Base-by-base conservation (phyloP, 345 rosid genomes). In the Raphanus sativus region DNA sequence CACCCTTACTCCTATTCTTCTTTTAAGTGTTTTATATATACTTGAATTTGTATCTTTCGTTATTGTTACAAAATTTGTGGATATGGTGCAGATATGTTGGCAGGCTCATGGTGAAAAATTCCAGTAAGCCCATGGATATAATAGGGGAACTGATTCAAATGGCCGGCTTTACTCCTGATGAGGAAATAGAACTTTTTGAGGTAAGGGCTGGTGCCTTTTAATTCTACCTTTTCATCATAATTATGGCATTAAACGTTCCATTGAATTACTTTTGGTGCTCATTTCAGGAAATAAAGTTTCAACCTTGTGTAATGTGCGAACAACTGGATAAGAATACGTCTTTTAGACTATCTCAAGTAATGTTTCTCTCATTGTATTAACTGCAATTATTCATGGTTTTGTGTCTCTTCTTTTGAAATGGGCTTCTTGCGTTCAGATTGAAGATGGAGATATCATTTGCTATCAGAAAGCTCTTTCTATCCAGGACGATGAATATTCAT, bases 361-460 rank as follows among this genome's bases (percentile, higher is more conserved):
- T 24, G 78, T 52, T 69, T 24, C 67, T 66, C 58, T 62, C 24
- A 62, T 79, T 63, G 38, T 62, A n/a, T 77, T 21, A 26, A 55
- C 59, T 76, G 11, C 60, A 16, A 58, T 28, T 26, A 42, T 32
- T 67, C 60, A 26, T 17, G 52, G 62, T 65, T 61, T 76, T 42
- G 32, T 60, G 54, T 70, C 38, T 32, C 67, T 10, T 12, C 33
- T 16, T 38, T 32, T 69, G 21, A 73, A 67, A 72, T 50, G 40
- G n/a, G 34, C n/a, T 63, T 59, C 60, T 79, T 58, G 10, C 38
- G 56, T 81, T 75, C 86, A 89, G 96, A 83, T 92, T 77, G 98
- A 92, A 87, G 99, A 95, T 83, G 98, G 99, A 60, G 99, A 95
- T 75, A 89, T 95, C 69, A 88, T 95, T 65, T 95, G 98, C 86